Conservation (phyloP, 176 grass and related monocot species). For the Juncus effusus region DNA sequence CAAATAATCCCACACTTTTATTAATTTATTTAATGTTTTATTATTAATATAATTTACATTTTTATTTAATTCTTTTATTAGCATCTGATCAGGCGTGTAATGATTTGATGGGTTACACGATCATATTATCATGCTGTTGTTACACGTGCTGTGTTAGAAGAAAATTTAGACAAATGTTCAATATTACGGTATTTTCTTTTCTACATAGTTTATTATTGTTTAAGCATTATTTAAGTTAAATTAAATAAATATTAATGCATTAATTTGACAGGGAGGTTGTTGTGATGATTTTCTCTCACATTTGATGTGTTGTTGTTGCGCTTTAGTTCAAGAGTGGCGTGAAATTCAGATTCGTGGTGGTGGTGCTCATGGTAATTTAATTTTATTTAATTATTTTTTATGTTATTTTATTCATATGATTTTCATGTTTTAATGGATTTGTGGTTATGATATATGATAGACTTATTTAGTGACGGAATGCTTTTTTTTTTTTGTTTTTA, state of each 20-base stretch:
- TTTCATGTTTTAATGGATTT: not conserved
- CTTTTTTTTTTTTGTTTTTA: conserved; percentile 16
- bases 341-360: conserved; percentile 82
- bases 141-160: conserved; percentile 94
- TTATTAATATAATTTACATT: not conserved
- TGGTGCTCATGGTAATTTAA: conserved; percentile 52
- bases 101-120: conserved; percentile 85
- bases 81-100: conserved; percentile 85
- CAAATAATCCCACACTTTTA: not conserved
- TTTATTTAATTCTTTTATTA: conserved; percentile 26
- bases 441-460: too few species aligned
- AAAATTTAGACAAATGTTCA: conserved; percentile 71
- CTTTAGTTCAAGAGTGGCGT: conserved; percentile 97
- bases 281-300: conserved; percentile 95
- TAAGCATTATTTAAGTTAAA: not conserved
- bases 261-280: conserved; percentile 59
- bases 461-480: not conserved
- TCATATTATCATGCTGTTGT: conserved; percentile 95
- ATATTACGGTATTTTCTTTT: conserved; percentile 54
- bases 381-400: conserved; percentile 4
- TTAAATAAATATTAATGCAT: too few species aligned
- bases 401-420: too few species aligned
- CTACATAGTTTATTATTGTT: conserved; percentile 11
- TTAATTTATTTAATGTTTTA: not conserved
- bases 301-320: conserved; percentile 91